Base-by-base conservation (phyloP, 768 basidiomycete species). In the Sistotremastrum niveocremeum region DNA sequence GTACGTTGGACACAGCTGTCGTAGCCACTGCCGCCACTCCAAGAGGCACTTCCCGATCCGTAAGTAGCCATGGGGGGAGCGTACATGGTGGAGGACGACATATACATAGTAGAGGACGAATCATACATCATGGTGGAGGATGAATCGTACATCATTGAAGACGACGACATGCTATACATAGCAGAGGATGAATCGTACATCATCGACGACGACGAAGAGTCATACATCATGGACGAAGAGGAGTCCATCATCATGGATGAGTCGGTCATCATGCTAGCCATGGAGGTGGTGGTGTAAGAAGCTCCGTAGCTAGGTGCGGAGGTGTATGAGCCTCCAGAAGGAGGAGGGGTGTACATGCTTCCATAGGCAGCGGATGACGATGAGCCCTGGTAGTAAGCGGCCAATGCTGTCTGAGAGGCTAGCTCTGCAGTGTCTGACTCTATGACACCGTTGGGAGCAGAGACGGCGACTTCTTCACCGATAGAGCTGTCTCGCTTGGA, bases 1-100 rank as follows among this genome's bases (percentile, higher is more conserved):
- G 59, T 54, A 84, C 81, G 75, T 53, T 77, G 71, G 36, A 84
- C 81, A 57, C 83, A 85, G 62, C 68, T 68, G 52, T 80, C 65
- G 64, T 83, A 84, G 38, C 68, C 68, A 12, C 65, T 67, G 42
- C 65, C 66, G 44, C 69, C 68, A 43, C 46, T 31, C 78, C 78
- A 79, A 64, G 65, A 73, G 39, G 65, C 64, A 51, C 61, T 67
- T 49, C 81, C 81, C 20, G 81, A 83, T 5, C 81, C 81, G 57
- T 81, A 80, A 7, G 67, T 60, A 29, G 74, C 65, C 4, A 68
- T 61, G n/a, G 68, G 60, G 49, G 65, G 65, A 20, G 62, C 47
- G 35, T 51, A 54, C 37, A 36, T 49, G 41, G 28, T 34, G 9
- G 56, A 51, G n/a, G 58, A 54, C 37, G 60, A 54, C 20, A 20